These are phyloP conservation scores for Fusarium sp. DNA, from an alignment of 2,329 filamentous ascomycete species.

Conservation along the genomic window DNA sequence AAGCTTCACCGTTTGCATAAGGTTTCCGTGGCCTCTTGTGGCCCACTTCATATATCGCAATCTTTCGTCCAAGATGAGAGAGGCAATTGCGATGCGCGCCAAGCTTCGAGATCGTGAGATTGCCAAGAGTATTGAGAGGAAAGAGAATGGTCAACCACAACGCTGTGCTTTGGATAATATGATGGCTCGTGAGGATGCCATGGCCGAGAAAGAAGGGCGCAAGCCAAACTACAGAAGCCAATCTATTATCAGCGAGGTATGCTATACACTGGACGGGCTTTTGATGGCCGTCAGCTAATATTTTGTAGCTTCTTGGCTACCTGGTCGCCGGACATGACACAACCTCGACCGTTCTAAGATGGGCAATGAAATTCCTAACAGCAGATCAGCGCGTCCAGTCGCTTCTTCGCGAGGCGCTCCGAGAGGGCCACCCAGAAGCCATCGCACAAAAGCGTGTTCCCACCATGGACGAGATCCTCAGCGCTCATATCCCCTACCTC, in stretches of 20 bases:
- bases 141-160: neutral
- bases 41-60: slow-evolving; percentile 33
- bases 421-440: slow-evolving; percentile 35
- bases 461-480: slow-evolving; percentile 44
- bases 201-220: slow-evolving; percentile 47
- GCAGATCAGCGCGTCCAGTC: slow-evolving; percentile 42
- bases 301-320: slow-evolving; percentile 37
- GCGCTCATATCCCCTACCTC: slow-evolving; percentile 48
- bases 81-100: slow-evolving; percentile 2
- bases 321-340: slow-evolving; percentile 45
- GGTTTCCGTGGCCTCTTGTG: slow-evolving; percentile 12
- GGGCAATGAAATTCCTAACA: slow-evolving; percentile 42
- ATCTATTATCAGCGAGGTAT: slow-evolving; percentile 50
- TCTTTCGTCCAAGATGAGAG: slow-evolving; percentile 8
- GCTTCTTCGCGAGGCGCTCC: slow-evolving; percentile 42
- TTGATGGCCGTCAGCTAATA: neutral
- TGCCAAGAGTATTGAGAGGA: slow-evolving; percentile 23
- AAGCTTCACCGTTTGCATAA: slow-evolving; percentile 10
- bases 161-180: slow-evolving; percentile 47
- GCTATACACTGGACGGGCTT: fast-evolving
- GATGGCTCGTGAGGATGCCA: slow-evolving; percentile 45
- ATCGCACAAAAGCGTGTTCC: slow-evolving; percentile 35
- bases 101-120: slow-evolving; percentile 27
- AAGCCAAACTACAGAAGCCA: slow-evolving; percentile 46
- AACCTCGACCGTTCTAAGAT: slow-evolving; percentile 36